Evolutionary conservation across 2,329 filamentous ascomycete species (phyloP).

Genomic region (Biscogniauxia marginata): DNA sequence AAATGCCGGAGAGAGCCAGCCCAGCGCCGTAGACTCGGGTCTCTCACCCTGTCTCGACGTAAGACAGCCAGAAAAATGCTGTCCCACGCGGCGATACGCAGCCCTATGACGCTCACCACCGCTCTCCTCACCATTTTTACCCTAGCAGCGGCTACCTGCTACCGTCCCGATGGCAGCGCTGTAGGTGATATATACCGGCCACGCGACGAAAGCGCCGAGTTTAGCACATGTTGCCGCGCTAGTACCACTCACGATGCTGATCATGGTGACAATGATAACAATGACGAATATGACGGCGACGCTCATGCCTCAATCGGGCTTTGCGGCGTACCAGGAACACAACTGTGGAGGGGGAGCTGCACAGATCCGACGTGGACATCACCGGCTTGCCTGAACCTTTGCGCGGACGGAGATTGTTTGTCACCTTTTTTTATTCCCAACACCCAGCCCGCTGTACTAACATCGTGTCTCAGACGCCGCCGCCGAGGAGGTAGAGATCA

Average conservation of each 20-base stretch:
- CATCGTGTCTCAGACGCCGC: neutral
- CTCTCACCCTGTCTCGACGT: neutral
- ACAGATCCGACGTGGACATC: slow-evolving; percentile 4
- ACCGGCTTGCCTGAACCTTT: slow-evolving; percentile 1
- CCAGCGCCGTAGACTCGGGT: neutral
- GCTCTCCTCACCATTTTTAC: neutral
- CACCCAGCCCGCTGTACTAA: neutral
- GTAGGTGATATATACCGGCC: slow-evolving; percentile 1
- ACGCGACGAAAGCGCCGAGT: slow-evolving; percentile 4
- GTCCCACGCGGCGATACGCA: neutral
- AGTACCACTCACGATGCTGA: neutral
- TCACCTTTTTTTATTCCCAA: neutral
- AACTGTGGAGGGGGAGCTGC: slow-evolving; percentile 1
- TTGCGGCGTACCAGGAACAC: neutral
- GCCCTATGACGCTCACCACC: neutral
- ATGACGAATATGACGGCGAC: neutral
- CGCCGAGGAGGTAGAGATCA: slow-evolving; percentile 1
- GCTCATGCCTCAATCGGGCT: neutral
- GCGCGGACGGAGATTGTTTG: neutral
- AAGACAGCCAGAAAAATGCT: neutral
- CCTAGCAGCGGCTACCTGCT: slow-evolving; percentile 3
- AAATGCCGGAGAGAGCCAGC: neutral
- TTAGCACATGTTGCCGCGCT: slow-evolving; percentile 5
- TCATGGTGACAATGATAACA: neutral
- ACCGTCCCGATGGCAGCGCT: slow-evolving; percentile 2